Percentiles rank a stretch among this genome's conserved stretches.
These are phyloP conservation scores for Lycium ferocissimum DNA, from an alignment of 257 asterid genomes.

Conservation along the genomic window DNA sequence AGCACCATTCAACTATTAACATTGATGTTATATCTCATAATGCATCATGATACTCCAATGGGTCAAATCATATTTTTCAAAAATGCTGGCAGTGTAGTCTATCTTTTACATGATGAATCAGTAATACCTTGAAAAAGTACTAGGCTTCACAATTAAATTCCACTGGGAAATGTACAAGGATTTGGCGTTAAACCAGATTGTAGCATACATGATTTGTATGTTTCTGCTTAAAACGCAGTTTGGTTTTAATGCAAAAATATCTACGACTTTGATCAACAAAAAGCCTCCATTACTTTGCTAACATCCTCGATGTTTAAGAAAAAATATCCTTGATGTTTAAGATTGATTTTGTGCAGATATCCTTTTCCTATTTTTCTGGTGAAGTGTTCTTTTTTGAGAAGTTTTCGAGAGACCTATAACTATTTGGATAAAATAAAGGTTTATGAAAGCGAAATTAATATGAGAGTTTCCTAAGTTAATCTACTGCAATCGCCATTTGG, in stretches of 20 bases:
- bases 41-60: neutral
- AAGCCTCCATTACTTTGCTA: neutral
- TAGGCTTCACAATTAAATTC: neutral
- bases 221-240: neutral
- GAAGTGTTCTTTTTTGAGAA: neutral
- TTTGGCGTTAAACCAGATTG: neutral
- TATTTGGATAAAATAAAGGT: neutral
- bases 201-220: neutral
- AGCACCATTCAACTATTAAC: neutral
- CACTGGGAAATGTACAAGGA: neutral
- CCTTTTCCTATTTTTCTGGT: neutral
- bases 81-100: neutral
- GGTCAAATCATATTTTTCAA: neutral
- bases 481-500: neutral
- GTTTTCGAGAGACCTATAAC: neutral
- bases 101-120: conserved; percentile 11
- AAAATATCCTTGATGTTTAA: neutral
- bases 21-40: neutral
- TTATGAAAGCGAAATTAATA: neutral
- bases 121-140: neutral
- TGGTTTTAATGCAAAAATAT: neutral
- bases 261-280: neutral
- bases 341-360: neutral
- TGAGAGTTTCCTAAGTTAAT: neutral
- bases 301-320: neutral